phyloP scores from a whole-genome alignment of 345 rosid species.

The Eucalyptus curtisii region DNA sequence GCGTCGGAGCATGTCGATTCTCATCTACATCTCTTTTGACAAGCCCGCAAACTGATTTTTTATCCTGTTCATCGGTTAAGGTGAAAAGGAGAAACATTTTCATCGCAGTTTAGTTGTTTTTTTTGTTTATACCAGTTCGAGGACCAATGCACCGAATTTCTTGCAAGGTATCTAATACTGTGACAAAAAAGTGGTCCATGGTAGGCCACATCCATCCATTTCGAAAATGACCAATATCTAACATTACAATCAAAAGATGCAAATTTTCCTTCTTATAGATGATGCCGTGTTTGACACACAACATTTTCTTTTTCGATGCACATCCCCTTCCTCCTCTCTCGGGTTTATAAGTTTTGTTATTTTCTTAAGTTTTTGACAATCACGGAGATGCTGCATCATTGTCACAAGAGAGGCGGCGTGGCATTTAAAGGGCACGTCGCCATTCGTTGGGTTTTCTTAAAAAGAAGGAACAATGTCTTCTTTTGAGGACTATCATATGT shows the following conservation, averaged over 20 bases:
- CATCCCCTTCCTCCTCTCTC: neutral
- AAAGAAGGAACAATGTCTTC: neutral
- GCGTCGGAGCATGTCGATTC: fast-evolving
- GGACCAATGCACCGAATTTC: neutral
- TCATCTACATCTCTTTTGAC: neutral
- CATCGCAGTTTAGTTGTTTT: neutral
- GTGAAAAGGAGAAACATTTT: neutral
- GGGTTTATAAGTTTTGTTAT: neutral
- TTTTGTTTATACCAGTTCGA: neutral
- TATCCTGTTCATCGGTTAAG: neutral
- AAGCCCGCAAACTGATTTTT: neutral
- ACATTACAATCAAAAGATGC: neutral
- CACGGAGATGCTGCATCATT: neutral
- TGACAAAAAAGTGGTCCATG: neutral
- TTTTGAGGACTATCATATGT: neutral
- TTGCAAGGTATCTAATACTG: neutral
- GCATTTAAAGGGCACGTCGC: neutral
- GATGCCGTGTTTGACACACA: neutral
- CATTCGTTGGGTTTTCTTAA: neutral
- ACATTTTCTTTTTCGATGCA: neutral
- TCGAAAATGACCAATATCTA: neutral
- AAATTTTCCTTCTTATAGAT: neutral
- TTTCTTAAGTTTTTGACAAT: neutral
- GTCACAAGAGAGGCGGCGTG: neutral
- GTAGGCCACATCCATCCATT: neutral